A percentile compares a stretch with the other conserved stretches of the same genome.
phyloP scores from a whole-genome alignment of 805 yeast genomes.

The Ogataea pilisensis region DNA sequence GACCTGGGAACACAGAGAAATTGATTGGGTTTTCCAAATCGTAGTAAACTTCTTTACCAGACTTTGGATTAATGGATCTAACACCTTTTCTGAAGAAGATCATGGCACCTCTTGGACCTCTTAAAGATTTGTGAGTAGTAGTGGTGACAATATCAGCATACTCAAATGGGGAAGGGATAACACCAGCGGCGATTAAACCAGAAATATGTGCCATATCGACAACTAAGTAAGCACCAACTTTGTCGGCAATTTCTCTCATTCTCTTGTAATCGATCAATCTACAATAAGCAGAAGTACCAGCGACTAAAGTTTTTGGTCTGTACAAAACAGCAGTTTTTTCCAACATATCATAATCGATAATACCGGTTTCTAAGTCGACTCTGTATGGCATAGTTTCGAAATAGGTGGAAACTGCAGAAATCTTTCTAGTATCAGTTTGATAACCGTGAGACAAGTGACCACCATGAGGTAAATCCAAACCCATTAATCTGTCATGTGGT shows the following conservation, averaged over 20 bases:
- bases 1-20: slow-evolving; percentile 98
- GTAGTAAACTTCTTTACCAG: slow-evolving; percentile 79
- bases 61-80: slow-evolving; percentile 66
- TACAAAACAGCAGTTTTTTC: slow-evolving; percentile 77
- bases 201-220: slow-evolving; percentile 98
- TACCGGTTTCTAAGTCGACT: slow-evolving; percentile 77
- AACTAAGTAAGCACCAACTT: slow-evolving; percentile 87
- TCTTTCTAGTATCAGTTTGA: slow-evolving; percentile 85
- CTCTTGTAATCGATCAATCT: slow-evolving; percentile 85
- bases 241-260: slow-evolving; percentile 88
- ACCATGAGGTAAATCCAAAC: slow-evolving; percentile 96
- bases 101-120: slow-evolving; percentile 99
- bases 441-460: slow-evolving; percentile 98
- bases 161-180: slow-evolving; percentile 87
- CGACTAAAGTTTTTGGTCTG: slow-evolving; percentile 93
- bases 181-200: slow-evolving; percentile 93
- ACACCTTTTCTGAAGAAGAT: slow-evolving; percentile 95
- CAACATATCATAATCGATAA: slow-evolving; percentile 87
- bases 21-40: slow-evolving; percentile 90
- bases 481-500: slow-evolving; percentile 93
- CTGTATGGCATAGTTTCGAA: slow-evolving; percentile 98
- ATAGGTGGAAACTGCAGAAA: slow-evolving; percentile 87
- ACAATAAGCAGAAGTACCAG: slow-evolving; percentile 96
- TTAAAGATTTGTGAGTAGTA: slow-evolving; percentile 93
- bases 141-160: slow-evolving; percentile 96